Evolutionary conservation across 768 basidiomycete genomes (phyloP).

Genomic region (Serendipita sp.): DNA sequence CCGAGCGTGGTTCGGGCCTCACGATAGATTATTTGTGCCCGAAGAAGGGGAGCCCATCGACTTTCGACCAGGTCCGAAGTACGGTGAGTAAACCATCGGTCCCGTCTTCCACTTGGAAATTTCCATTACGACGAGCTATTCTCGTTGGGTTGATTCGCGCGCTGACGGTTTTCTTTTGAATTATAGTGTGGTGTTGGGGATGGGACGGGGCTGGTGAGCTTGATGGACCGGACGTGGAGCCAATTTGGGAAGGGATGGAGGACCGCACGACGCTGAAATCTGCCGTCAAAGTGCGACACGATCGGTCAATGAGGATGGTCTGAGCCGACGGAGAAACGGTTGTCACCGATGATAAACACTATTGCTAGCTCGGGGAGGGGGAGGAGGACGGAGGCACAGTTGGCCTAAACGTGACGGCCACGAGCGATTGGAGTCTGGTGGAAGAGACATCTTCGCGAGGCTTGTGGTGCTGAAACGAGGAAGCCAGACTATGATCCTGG

Average conservation of each 20-base stretch:
- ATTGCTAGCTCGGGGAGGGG: neutral
- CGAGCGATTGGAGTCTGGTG: neutral
- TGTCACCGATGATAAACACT: neutral
- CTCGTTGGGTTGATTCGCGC: neutral
- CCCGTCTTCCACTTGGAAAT: neutral
- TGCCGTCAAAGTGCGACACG: constrained; percentile 56
- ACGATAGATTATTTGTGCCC: constrained; percentile 80
- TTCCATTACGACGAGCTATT: neutral
- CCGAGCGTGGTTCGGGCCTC: constrained; percentile 94
- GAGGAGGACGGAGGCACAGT: neutral
- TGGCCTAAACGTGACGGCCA: neutral
- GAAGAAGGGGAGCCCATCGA: constrained; percentile 68
- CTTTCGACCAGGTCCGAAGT: constrained; percentile 67
- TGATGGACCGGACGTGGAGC: constrained; percentile 94
- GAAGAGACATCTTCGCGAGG: neutral
- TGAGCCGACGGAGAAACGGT: neutral
- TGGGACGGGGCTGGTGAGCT: constrained; percentile 99
- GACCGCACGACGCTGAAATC: constrained; percentile 40
- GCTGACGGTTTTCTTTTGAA: neutral
- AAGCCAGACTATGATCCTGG: neutral
- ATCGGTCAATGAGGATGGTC: constrained; percentile 23
- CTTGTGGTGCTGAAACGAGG: neutral
- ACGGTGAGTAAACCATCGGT: constrained; percentile 41
- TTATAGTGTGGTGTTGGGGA: constrained; percentile 95
- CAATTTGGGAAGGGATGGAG: constrained; percentile 83